A percentile compares a stretch with the other conserved stretches of the same genome.
phyloP scores from a whole-genome alignment of 2,329 filamentous ascomycete genomes.

The Fusarium sp. region DNA sequence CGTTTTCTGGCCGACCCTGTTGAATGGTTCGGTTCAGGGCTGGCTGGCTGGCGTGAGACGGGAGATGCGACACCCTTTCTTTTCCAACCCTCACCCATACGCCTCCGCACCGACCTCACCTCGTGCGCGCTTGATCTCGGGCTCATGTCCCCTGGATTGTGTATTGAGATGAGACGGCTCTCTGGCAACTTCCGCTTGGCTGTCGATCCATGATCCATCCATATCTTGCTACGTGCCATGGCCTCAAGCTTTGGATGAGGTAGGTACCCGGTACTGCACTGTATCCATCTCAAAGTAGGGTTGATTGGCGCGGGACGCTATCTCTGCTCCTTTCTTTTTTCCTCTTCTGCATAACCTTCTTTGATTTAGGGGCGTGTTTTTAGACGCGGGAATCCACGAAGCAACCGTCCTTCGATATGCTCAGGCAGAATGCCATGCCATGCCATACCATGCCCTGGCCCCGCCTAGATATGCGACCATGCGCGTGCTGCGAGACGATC shows the following conservation, averaged over 20 bases:
- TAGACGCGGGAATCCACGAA: constrained; percentile 14
- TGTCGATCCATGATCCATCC: background rate
- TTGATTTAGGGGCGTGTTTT: constrained; percentile 27
- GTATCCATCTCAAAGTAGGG: background rate
- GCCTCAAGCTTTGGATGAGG: background rate
- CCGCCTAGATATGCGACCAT: constrained; percentile 14
- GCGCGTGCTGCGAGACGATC: constrained; percentile 6
- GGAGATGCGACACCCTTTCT: background rate
- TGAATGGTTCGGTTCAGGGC: constrained; percentile 33
- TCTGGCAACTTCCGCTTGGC: background rate
- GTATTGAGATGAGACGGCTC: background rate
- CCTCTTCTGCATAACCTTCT: constrained; percentile 4
- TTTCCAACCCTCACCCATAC: background rate
- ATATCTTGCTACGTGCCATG: background rate
- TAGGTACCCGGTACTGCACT: background rate
- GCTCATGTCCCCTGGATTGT: constrained; percentile 6
- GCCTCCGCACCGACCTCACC: background rate
- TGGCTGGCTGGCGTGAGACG: constrained; percentile 3
- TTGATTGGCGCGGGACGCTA: background rate
- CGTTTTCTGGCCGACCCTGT: constrained; percentile 29
- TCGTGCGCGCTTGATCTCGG: constrained; percentile 1
- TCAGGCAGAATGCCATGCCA: constrained; percentile 1
- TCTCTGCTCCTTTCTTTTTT: constrained; percentile 24
- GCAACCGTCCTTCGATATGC: background rate
- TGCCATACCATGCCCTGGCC: background rate